A percentile compares a stretch with the other conserved stretches of the same genome.
Evolutionary conservation across 257 asterid genomes (phyloP).

Genomic region (Linderniella brevidens): DNA sequence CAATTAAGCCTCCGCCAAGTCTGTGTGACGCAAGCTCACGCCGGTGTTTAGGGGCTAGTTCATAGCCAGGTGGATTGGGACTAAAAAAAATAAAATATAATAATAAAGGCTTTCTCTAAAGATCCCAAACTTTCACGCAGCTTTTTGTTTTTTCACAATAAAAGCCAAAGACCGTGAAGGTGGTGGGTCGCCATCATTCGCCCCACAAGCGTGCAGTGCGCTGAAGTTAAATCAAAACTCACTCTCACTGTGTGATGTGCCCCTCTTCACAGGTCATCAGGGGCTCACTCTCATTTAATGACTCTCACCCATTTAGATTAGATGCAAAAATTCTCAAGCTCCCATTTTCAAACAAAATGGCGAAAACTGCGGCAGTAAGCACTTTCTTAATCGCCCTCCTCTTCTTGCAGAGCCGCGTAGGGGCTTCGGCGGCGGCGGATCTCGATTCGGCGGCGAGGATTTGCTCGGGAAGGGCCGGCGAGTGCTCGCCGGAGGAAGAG

Average conservation of each 20-base stretch:
- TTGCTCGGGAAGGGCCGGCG: conserved; percentile 28
- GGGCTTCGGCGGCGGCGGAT: conserved; percentile 16
- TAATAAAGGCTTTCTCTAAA: too few species aligned
- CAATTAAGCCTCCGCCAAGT: too few species aligned
- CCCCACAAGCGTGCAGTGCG: conserved; percentile 13
- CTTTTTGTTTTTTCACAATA: too few species aligned
- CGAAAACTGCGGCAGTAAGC: conserved; percentile 12
- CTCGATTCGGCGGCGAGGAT: conserved; percentile 20
- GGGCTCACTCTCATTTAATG: conserved; percentile 14
- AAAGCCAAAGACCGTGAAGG: background rate
- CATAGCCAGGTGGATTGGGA: too few species aligned
- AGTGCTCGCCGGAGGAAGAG: conserved; percentile 22
- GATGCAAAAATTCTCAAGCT: background rate
- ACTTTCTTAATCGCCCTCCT: conserved; percentile 13
- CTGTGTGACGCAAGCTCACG: too few species aligned
- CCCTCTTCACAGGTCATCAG: conserved; percentile 10
- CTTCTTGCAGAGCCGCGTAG: conserved; percentile 13
- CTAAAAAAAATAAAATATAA: too few species aligned
- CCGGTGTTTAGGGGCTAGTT: too few species aligned
- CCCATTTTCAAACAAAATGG: conserved; percentile 28
- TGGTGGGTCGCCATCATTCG: conserved; percentile 26
- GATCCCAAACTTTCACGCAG: too few species aligned
- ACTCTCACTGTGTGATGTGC: background rate
- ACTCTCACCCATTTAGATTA: conserved; percentile 12
- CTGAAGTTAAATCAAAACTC: conserved; percentile 17